Conservation (phyloP, 2,329 filamentous ascomycete genomes). For the Xylaria sp. region DNA sequence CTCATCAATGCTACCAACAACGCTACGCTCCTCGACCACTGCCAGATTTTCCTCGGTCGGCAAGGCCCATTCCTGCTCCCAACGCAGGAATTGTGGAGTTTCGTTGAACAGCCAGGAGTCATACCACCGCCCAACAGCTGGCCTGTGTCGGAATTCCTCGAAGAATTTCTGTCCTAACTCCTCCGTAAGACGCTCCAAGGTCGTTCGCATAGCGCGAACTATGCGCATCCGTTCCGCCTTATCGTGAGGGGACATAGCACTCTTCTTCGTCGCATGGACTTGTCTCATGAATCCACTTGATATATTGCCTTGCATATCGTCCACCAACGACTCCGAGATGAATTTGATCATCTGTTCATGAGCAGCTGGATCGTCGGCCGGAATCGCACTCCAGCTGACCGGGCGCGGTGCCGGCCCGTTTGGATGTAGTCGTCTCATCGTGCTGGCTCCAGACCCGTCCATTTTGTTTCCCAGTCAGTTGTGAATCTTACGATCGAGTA, state of each 20-base stretch:
- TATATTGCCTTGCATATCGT: slow-evolving; percentile 37
- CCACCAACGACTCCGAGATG: slow-evolving; percentile 37
- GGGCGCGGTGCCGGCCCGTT: slow-evolving; percentile 28
- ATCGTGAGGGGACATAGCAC: slow-evolving; percentile 35
- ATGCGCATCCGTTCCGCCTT: slow-evolving; percentile 40
- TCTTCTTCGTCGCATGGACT: slow-evolving; percentile 37
- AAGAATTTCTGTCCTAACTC: slow-evolving; percentile 39
- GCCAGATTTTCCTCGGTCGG: slow-evolving; percentile 26
- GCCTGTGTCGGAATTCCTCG: slow-evolving; percentile 36
- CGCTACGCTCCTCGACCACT: slow-evolving; percentile 21
- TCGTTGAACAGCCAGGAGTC: slow-evolving; percentile 38
- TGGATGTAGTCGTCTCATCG: slow-evolving; percentile 32
- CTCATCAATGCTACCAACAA: slow-evolving; percentile 29
- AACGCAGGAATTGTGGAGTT: slow-evolving; percentile 33
- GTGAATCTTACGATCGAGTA: slow-evolving; percentile 11
- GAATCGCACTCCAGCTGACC: slow-evolving; percentile 35
- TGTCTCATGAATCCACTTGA: slow-evolving; percentile 37
- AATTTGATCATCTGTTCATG: slow-evolving; percentile 39
- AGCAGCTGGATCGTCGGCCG: slow-evolving; percentile 35
- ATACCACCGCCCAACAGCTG: slow-evolving; percentile 39
- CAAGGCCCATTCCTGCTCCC: slow-evolving; percentile 38
- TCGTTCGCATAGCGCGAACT: slow-evolving; percentile 36
- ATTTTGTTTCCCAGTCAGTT: slow-evolving; percentile 14
- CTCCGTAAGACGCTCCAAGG: slow-evolving; percentile 38
- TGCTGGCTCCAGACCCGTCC: slow-evolving; percentile 9